Conservation (phyloP, 2,329 filamentous ascomycete genomes). For the Venturia pyrina region DNA sequence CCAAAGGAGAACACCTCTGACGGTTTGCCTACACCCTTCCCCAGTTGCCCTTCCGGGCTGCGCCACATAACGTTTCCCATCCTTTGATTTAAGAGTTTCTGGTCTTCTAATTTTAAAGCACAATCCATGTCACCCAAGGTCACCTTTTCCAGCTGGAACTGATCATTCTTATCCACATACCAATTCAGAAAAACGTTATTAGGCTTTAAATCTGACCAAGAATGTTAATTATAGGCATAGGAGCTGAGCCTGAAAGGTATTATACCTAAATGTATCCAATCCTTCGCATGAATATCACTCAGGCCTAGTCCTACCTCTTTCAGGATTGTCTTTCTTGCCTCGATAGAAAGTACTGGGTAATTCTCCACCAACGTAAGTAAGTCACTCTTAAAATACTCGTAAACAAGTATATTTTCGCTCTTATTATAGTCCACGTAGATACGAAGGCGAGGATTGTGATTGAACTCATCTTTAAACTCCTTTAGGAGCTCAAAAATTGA, state of each 20-base stretch:
- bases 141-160: conserved; percentile 23
- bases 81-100: conserved; percentile 19
- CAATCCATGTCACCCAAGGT: conserved; percentile 29
- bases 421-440: conserved; percentile 28
- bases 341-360: conserved; percentile 21
- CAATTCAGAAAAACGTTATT: conserved; percentile 29
- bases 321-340: conserved; percentile 26
- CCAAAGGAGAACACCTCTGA: conserved; percentile 32
- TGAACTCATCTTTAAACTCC: conserved; percentile 24
- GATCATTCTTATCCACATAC: conserved; percentile 23
- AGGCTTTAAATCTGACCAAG: conserved; percentile 29
- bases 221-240: conserved; percentile 19
- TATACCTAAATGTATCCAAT: conserved; percentile 28
- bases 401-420: background rate
- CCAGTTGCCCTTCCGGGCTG: conserved; percentile 30
- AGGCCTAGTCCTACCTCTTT: conserved; percentile 25
- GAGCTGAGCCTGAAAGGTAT: conserved; percentile 11
- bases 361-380: conserved; percentile 23
- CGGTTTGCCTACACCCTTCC: conserved; percentile 24
- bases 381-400: conserved; percentile 14
- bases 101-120: conserved; percentile 23
- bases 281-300: conserved; percentile 27
- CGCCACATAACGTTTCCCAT: conserved; percentile 32
- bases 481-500: conserved; percentile 24
- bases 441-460: conserved; percentile 24